Evolutionary conservation across 495 filamentous ascomycete species (phyloP).

Genomic region (Penicillium cataractarum): DNA sequence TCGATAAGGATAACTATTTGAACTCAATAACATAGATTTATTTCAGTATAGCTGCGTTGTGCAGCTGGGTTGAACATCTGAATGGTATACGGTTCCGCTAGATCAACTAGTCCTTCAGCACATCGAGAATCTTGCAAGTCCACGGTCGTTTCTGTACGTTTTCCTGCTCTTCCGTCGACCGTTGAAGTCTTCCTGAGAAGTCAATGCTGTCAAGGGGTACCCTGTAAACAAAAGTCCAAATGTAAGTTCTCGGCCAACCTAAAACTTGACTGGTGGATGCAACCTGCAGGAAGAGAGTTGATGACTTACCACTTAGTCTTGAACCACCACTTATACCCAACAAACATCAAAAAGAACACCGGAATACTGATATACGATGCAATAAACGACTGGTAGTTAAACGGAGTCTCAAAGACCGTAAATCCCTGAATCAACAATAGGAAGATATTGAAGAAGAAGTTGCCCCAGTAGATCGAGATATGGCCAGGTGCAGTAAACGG

Average conservation of each 20-base stretch:
- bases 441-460: constrained; percentile 9
- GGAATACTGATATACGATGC: constrained; percentile 6
- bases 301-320: constrained; percentile 11
- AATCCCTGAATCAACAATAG: constrained; percentile 5
- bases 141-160: not conserved
- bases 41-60: not conserved
- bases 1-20: not conserved
- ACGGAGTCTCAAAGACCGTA: constrained; percentile 5
- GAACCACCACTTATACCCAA: constrained; percentile 9
- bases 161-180: not conserved
- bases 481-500: constrained; percentile 8
- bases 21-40: not conserved
- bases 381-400: constrained; percentile 9
- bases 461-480: constrained; percentile 6
- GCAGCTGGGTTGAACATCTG: no score
- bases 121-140: not conserved
- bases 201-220: constrained; percentile 6
- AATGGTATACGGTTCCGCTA: not conserved
- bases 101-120: not conserved
- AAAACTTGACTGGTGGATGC: not conserved
- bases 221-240: not conserved
- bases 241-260: not conserved
- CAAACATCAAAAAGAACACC: constrained; percentile 1
- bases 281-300: not conserved
- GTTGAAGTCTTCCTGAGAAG: constrained; percentile 1